phyloP scores from a whole-genome alignment of 208 protist species.

The Acanthamoeba lenticulata region DNA sequence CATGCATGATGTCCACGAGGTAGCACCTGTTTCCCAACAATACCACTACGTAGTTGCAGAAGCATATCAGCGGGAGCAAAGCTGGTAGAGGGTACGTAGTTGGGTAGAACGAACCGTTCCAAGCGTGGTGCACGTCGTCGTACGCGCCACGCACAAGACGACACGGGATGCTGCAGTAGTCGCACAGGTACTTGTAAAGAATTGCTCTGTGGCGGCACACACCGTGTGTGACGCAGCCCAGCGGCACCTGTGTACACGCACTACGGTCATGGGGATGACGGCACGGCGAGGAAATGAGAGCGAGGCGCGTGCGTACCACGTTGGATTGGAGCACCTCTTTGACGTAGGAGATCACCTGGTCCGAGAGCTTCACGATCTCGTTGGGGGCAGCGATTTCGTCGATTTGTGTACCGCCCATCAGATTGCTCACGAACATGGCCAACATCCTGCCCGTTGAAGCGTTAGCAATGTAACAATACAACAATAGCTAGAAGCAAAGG shows the following conservation, averaged over 20 bases:
- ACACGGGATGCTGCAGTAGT: slow-evolving; percentile 60
- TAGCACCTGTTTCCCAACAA: not conserved
- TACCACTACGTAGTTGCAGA: not conserved
- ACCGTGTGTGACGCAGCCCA: slow-evolving; percentile 58
- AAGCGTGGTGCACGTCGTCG: slow-evolving; percentile 28
- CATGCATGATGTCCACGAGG: not conserved
- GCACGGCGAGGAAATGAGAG: too few species aligned
- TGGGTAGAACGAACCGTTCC: not conserved
- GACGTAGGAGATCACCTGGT: slow-evolving; percentile 9
- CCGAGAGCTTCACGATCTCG: not conserved
- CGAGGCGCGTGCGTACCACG: not conserved
- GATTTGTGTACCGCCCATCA: slow-evolving; percentile 37
- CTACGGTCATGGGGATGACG: not conserved
- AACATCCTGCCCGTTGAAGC: not conserved
- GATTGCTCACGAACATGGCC: slow-evolving; percentile 38
- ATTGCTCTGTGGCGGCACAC: slow-evolving; percentile 70
- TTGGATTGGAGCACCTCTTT: slow-evolving; percentile 21
- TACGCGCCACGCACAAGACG: slow-evolving; percentile 65
- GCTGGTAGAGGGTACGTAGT: not conserved
- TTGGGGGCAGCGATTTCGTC: not conserved
- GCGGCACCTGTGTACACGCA: not conserved
- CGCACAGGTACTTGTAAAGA: slow-evolving; percentile 72
- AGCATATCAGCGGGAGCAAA: not conserved
- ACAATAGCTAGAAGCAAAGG: too few species aligned
- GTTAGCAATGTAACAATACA: too few species aligned